phyloP scores from a whole-genome alignment of 1,284 basidiomycete genomes.

The Veloporphyrellus conicus region DNA sequence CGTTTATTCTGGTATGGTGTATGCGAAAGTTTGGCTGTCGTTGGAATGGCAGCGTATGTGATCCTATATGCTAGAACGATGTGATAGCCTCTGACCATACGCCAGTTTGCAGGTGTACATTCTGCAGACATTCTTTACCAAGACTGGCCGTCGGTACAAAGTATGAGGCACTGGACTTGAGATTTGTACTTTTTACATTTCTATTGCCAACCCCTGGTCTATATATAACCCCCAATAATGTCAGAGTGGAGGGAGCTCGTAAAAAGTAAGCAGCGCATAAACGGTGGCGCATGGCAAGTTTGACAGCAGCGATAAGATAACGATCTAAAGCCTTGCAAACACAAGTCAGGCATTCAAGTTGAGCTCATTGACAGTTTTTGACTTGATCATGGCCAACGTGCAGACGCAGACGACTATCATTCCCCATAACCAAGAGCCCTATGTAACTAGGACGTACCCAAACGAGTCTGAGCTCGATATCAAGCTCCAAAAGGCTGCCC shows the following conservation, averaged over 20 bases:
- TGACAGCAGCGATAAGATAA: slow-evolving; percentile 17
- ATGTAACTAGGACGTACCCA: slow-evolving; percentile 56
- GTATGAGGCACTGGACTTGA: slow-evolving; percentile 45
- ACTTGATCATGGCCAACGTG: slow-evolving; percentile 21
- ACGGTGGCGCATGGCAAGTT: not conserved
- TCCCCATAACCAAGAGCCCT: slow-evolving; percentile 53
- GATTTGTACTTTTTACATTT: slow-evolving; percentile 10
- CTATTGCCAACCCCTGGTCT: not conserved
- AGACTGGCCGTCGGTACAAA: slow-evolving; percentile 80
- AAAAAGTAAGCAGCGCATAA: not conserved
- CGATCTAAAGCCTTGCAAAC: not conserved
- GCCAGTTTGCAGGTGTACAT: slow-evolving; percentile 83
- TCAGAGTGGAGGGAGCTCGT: not conserved
- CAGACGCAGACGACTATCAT: slow-evolving; percentile 60
- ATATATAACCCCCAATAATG: not conserved
- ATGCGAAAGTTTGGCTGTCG: slow-evolving; percentile 70
- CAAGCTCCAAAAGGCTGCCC: slow-evolving; percentile 53
- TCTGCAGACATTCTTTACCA: slow-evolving; percentile 89
- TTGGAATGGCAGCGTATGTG: slow-evolving; percentile 79
- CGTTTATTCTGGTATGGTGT: slow-evolving; percentile 89
- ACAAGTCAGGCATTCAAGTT: not conserved
- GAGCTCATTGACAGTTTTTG: not conserved
- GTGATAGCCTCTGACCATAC: not conserved
- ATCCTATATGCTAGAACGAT: slow-evolving; percentile 2
- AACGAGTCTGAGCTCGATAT: slow-evolving; percentile 53